Conservation (phyloP, 139 green algal species). For the Coccomyxa sp. region DNA sequence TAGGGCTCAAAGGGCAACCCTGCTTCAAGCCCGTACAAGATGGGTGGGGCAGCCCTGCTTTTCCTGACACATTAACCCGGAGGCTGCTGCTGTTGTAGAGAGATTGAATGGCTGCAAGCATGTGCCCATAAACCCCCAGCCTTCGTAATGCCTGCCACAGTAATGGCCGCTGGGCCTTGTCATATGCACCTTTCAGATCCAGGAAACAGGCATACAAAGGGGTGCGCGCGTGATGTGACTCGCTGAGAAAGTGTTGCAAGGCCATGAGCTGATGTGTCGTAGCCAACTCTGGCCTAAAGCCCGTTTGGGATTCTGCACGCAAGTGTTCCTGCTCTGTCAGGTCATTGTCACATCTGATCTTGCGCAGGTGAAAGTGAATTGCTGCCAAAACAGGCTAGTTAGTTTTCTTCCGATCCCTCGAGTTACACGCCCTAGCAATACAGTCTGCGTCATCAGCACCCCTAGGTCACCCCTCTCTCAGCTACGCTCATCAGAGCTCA, state of each 20-base stretch:
- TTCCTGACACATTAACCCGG: neutral
- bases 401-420: too few relatives aligned
- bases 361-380: too few relatives aligned
- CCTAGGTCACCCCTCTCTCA: too few relatives aligned
- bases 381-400: too few relatives aligned
- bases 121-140: neutral
- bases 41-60: neutral
- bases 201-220: constrained; percentile 3
- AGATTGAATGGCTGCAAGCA: neutral
- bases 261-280: neutral
- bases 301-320: neutral
- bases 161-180: neutral
- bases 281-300: neutral
- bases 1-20: constrained; percentile 15
- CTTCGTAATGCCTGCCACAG: neutral
- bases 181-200: constrained; percentile 2
- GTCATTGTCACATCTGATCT: too few relatives aligned
- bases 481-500: too few relatives aligned
- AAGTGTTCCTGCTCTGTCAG: too few relatives aligned
- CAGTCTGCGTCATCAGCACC: too few relatives aligned
- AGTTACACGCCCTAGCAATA: too few relatives aligned
- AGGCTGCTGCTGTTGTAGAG: neutral
- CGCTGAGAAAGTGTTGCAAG: neutral
- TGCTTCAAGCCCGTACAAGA: constrained; percentile 6
- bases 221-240: neutral